Conservation (phyloP, 768 basidiomycete species). For the Candolleomyces eurysporus region DNA sequence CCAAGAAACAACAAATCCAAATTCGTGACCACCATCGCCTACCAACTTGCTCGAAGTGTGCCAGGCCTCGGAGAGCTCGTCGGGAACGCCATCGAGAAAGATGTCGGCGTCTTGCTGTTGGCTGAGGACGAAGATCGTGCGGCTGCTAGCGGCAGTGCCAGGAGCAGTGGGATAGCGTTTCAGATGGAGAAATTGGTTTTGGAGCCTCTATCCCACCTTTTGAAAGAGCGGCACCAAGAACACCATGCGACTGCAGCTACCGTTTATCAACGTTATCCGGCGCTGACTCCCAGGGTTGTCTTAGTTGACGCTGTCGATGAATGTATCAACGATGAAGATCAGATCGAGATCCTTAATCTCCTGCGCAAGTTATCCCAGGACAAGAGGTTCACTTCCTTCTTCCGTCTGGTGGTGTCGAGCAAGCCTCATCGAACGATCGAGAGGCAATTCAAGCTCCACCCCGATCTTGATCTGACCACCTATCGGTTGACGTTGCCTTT, state of each 20-base stretch:
- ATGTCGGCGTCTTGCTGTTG: background rate
- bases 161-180: background rate
- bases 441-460: conserved; percentile 6
- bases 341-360: conserved; percentile 1
- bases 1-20: conserved; percentile 1
- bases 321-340: conserved; percentile 5
- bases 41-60: background rate
- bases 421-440: conserved; percentile 4
- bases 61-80: background rate
- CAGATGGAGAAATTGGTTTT: conserved; percentile 5
- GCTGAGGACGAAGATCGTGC: background rate
- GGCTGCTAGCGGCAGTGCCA: background rate
- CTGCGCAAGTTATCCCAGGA: conserved; percentile 3
- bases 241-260: no score
- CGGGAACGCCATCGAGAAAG: background rate
- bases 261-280: no score
- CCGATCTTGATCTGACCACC: background rate
- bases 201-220: background rate
- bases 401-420: conserved; percentile 2
- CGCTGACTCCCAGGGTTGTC: background rate
- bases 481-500: background rate
- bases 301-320: conserved; percentile 1
- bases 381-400: background rate
- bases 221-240: background rate
- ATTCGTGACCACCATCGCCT: background rate